Base-by-base conservation (phyloP, 1,284 basidiomycete species). In the Apiotrichum laibachii region DNA sequence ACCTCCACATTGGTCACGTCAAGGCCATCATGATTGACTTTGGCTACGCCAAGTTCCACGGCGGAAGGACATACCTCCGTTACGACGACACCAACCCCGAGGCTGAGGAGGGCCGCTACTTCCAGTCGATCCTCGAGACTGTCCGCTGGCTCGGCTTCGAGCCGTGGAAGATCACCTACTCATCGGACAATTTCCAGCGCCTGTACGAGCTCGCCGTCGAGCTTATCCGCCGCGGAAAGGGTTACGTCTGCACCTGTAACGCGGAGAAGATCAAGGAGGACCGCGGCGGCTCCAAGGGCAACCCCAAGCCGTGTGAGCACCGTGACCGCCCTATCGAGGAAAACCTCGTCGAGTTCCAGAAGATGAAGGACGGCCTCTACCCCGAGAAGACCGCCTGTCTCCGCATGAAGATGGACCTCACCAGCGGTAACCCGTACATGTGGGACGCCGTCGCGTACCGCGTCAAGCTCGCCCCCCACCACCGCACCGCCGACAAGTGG, bases 51-150 rank as follows among this genome's bases (percentile, higher is more conserved):
- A 91, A 92, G 22, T 86, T 91, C 77, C 84, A 98, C 74, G 85
- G 85, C 21, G 96, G 96, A 34, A 86, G 89, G 70, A 92, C 90
- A 67, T 98, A 97, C 75, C 83, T 99, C 49, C 86, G 76, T 53
- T 99, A 90, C 73, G 96, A 99, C 75, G 96, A 99, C 78, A 99
- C 96, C 42, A 99, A 99, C 77, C 96, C 96, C 0, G 92, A 96
- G 78, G 92, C 92, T 50, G 96, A 99, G 77, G 96, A 99, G 79
- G 92, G 86, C 46, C 82, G 86, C 65, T 99, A 96, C 79, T 97
- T 99, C 72, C 92, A 95, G 76, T 95, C 90, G 62, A 98, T 99
- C 56, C 81, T 99, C 70, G 94, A 98, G 79, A 92, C 88, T 64
- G 85, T 99, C 50, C 85, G 94, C 65, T 99, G 96, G 96, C 84